Evolutionary conservation across 805 yeast genomes (phyloP).

Genomic region (Ogataea methylovora): DNA sequence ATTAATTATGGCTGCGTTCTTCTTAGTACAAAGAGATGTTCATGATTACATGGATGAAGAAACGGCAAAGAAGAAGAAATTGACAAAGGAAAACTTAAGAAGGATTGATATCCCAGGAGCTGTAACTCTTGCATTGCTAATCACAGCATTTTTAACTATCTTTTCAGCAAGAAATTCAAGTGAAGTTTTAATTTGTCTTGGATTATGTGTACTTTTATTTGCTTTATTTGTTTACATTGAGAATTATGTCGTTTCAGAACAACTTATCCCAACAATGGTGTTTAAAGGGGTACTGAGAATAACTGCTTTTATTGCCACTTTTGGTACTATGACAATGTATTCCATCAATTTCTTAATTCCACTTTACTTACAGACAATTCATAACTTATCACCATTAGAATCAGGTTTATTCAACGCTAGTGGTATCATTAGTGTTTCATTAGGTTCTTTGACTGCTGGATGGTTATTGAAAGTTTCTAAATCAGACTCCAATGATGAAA

Average conservation of each 20-base stretch:
- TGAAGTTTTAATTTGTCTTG: conserved; percentile 10
- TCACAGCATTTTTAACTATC: conserved; percentile 27
- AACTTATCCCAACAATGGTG: conserved; percentile 31
- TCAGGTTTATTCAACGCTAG: conserved; percentile 34
- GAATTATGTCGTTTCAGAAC: conserved; percentile 27
- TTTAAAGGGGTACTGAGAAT: conserved; percentile 31
- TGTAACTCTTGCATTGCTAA: conserved; percentile 23
- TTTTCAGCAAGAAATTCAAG: conserved; percentile 17
- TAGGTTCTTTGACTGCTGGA: conserved; percentile 34
- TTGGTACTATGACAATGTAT: conserved; percentile 30
- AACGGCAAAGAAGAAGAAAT: conserved; percentile 17
- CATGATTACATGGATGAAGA: conserved; percentile 24
- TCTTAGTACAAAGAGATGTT: conserved; percentile 20
- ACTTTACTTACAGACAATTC: conserved; percentile 35
- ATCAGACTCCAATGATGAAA: conserved; percentile 8
- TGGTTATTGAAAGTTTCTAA: conserved; percentile 20
- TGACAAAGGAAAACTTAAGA: conserved; percentile 25
- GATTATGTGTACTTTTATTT: too few relatives aligned
- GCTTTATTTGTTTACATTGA: conserved; percentile 28
- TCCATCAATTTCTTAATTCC: conserved; percentile 31
- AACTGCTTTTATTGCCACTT: conserved; percentile 28
- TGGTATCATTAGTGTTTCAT: conserved; percentile 30
- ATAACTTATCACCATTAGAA: conserved; percentile 27
- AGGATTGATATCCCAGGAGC: conserved; percentile 37
- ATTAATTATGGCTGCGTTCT: conserved; percentile 21